phyloP scores from a whole-genome alignment of 345 rosid species.

The Hirschfeldia incana region DNA sequence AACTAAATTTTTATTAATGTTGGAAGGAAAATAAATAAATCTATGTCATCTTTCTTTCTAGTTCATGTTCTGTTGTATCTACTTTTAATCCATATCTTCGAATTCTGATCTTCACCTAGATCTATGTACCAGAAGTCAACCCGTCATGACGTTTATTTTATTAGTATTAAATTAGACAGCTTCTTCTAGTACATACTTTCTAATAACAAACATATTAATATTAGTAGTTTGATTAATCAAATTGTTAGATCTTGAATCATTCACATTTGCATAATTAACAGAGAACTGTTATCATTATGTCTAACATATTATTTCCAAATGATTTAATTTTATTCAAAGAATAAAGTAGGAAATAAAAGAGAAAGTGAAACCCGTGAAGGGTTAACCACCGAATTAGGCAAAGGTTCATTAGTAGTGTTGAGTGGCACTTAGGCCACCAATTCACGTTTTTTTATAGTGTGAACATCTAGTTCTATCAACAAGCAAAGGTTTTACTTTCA shows the following conservation, averaged over 20 bases:
- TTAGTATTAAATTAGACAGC: constrained; percentile 27
- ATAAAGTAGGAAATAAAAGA: constrained; percentile 20
- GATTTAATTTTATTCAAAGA: constrained; percentile 14
- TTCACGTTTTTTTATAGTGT: constrained; percentile 32
- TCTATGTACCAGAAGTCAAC: constrained; percentile 41
- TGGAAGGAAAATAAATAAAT: not conserved
- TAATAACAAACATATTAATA: constrained; percentile 24
- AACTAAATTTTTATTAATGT: not conserved
- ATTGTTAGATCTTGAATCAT: constrained; percentile 30
- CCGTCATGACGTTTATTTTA: constrained; percentile 35
- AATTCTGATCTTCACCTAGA: constrained; percentile 38
- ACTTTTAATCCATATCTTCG: constrained; percentile 40
- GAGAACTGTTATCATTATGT: not conserved
- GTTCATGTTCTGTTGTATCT: constrained; percentile 41
- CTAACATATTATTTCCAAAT: not conserved
- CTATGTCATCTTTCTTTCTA: constrained; percentile 6
- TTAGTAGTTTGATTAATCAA: constrained; percentile 17
- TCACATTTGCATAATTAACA: constrained; percentile 22
- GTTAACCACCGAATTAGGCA: constrained; percentile 43
- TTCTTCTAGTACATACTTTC: constrained; percentile 33
- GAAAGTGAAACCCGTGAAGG: constrained; percentile 50
- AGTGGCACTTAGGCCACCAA: constrained; percentile 42
- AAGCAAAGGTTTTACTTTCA: constrained; percentile 46
- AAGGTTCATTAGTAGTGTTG: constrained; percentile 45
- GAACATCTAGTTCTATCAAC: constrained; percentile 39